These are phyloP conservation scores for Beauveria scarabaeidicola DNA, from an alignment of 2,329 filamentous ascomycete species.

Conservation along the genomic window DNA sequence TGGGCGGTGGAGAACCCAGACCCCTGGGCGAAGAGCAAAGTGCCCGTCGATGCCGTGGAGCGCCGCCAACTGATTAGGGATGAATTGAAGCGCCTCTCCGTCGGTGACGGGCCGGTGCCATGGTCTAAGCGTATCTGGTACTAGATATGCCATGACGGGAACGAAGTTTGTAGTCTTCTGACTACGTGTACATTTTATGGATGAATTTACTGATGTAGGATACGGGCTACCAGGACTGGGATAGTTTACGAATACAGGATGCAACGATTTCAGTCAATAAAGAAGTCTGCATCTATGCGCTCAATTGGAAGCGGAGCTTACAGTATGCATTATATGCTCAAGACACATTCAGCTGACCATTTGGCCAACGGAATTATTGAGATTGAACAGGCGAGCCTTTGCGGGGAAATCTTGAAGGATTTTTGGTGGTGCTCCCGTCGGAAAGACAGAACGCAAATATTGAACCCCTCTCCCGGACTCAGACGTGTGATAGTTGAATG, in stretches of 20 bases:
- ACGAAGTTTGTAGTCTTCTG: background rate
- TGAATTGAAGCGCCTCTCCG: conserved; percentile 42
- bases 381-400: too few relatives aligned
- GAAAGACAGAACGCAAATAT: too few relatives aligned
- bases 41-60: conserved; percentile 43
- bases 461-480: too few relatives aligned
- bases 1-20: conserved; percentile 28
- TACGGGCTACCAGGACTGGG: background rate
- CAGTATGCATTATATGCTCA: too few relatives aligned
- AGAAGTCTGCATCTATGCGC: too few relatives aligned
- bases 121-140: conserved; percentile 6
- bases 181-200: background rate
- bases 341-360: too few relatives aligned
- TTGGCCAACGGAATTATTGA: too few relatives aligned
- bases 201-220: background rate
- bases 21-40: conserved; percentile 29
- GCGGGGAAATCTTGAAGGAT: too few relatives aligned
- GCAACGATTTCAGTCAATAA: background rate
- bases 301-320: background rate
- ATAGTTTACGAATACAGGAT: background rate
- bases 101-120: conserved; percentile 32
- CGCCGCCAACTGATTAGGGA: conserved; percentile 50
- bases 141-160: background rate
- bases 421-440: too few relatives aligned
- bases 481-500: too few relatives aligned